Conservation (phyloP, 2,329 filamentous ascomycete genomes). For the Madurella mycetomatis region DNA sequence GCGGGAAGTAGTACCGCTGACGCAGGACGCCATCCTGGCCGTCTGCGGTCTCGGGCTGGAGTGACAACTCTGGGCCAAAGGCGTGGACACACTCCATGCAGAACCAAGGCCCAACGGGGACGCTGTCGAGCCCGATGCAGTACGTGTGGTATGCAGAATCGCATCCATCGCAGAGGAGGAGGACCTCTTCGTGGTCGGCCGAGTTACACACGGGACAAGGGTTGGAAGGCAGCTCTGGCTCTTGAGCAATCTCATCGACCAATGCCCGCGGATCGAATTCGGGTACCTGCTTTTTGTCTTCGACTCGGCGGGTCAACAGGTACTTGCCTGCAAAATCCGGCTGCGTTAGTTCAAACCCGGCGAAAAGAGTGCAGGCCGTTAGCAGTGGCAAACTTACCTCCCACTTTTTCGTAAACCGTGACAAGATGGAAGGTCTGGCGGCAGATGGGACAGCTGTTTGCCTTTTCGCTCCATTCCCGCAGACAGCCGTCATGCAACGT, state of each 20-base stretch:
- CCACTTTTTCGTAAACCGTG: slow-evolving; percentile 72
- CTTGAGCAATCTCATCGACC: slow-evolving; percentile 67
- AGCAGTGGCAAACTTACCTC: slow-evolving; percentile 57
- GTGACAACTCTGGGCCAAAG: slow-evolving; percentile 36
- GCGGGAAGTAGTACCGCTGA: slow-evolving; percentile 40
- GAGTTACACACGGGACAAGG: slow-evolving; percentile 83
- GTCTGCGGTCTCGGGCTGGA: slow-evolving; percentile 21
- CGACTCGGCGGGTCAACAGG: slow-evolving; percentile 59
- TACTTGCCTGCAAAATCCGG: slow-evolving; percentile 43
- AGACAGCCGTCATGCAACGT: slow-evolving; percentile 89
- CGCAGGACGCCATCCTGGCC: not conserved
- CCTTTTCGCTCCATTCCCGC: slow-evolving; percentile 90
- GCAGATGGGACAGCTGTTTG: slow-evolving; percentile 97
- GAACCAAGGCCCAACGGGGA: slow-evolving; percentile 81
- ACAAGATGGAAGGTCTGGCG: slow-evolving; percentile 87
- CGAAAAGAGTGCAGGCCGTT: slow-evolving; percentile 17
- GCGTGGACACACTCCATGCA: slow-evolving; percentile 73
- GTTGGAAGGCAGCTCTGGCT: slow-evolving; percentile 58
- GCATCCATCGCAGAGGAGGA: slow-evolving; percentile 89
- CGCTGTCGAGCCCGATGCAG: slow-evolving; percentile 75
- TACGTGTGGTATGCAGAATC: slow-evolving; percentile 87
- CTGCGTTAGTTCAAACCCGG: slow-evolving; percentile 12
- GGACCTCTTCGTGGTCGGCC: slow-evolving; percentile 73
- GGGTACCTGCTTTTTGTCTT: slow-evolving; percentile 83
- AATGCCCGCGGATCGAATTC: slow-evolving; percentile 77